Base-by-base conservation (phyloP, 306 rosid species). In the Dryas octopetala region DNA sequence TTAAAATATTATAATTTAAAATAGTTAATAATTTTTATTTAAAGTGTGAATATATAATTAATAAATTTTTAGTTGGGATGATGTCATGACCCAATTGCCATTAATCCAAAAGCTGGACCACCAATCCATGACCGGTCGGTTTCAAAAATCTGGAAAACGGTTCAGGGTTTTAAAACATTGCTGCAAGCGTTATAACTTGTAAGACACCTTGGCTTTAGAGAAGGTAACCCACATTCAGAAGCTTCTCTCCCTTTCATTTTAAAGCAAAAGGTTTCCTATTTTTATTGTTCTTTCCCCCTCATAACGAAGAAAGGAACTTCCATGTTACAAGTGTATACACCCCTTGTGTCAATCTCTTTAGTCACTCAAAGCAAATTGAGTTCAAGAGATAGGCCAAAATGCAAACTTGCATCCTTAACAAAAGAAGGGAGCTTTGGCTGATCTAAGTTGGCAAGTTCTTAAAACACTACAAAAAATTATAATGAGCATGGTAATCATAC, bases 51-150 rank as follows among this genome's bases (percentile, higher is more conserved):
- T 46, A 46, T 46, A 46, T 8, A 46, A 46, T 46, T 46, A 46
- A 8, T 46, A 46, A 8, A 46, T 46, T 46, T 46, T 5, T 66
- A 51, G 71, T 46, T 67, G 57, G 71, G 41, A 67, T 12, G 49
- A 46, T 46, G 5, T 9, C 49, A 63, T 41, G 14, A 68, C 47
- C 62, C 44, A 26, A 46, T 5, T 66, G 55, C 32, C 2, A 72
- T 11, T 26, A 71, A 55, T 54, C 19, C 52, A 23, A 71, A 55
- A 44, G 47, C 16, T 58, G 76, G 76, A 72, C 76, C 76, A 73
- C 14, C 28, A 47, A 47, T 60, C 76, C 68, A 60, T 60, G 44
- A 65, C 53, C 53, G 38, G 8, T 45, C 52, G 5, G 44, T 45
- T 17, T 38, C 17, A 65, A 51, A 51, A 9, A 47, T 26, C 59